These are phyloP conservation scores for Plectosphaerella cucumerina DNA, from an alignment of 2,329 filamentous ascomycete genomes.

Conservation along the genomic window DNA sequence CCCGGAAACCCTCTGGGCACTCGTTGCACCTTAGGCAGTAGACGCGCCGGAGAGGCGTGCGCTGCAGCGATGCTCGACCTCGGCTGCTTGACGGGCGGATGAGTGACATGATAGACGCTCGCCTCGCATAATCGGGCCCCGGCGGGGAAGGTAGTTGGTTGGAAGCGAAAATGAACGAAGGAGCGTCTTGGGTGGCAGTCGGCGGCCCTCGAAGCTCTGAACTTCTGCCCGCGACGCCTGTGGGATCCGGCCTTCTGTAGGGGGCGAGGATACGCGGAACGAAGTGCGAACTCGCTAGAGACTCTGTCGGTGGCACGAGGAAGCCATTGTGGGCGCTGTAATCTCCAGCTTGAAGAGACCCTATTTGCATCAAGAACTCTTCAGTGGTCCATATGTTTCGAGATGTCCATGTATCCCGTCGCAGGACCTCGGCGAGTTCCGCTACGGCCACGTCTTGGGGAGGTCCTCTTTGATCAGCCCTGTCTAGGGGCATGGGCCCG, in stretches of 20 bases:
- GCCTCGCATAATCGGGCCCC: too few relatives aligned
- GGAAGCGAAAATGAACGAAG: too few relatives aligned
- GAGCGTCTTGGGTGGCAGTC: too few relatives aligned
- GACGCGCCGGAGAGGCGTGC: conserved; percentile 63
- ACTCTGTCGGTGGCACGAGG: conserved; percentile 10
- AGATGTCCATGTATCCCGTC: conserved; percentile 41
- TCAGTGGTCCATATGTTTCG: conserved; percentile 41
- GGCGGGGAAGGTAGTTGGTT: too few relatives aligned
- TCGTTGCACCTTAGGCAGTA: conserved; percentile 76
- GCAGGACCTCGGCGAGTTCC: conserved; percentile 39
- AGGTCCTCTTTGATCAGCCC: conserved; percentile 29
- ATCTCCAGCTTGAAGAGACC: conserved; percentile 30
- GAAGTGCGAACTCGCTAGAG: background rate
- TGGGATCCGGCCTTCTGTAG: background rate
- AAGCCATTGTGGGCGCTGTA: background rate
- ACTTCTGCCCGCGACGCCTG: too few relatives aligned
- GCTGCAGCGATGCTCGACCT: conserved; percentile 41
- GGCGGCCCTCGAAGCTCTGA: too few relatives aligned
- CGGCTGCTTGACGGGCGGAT: conserved; percentile 16
- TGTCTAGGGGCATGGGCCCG: conserved; percentile 39
- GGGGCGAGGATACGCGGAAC: background rate
- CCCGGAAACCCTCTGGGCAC: conserved; percentile 81
- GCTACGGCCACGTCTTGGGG: conserved; percentile 41
- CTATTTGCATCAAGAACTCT: conserved; percentile 47
- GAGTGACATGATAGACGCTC: background rate